Conservation (phyloP, 75 land plant species). For the Pinus albicaulis region DNA sequence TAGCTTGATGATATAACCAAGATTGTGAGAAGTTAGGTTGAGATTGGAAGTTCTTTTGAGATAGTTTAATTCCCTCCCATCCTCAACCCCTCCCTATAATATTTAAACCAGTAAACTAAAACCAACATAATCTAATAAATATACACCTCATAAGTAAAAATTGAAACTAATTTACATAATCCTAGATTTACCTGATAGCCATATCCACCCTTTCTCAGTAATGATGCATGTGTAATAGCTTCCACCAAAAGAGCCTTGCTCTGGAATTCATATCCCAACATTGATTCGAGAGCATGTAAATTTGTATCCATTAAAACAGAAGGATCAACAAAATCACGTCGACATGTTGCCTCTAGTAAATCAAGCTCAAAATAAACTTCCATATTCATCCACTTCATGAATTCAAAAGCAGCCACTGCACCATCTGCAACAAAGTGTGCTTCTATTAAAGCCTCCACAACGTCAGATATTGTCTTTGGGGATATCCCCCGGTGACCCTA, state of each 20-base stretch:
- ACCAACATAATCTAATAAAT: no score
- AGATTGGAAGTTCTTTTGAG: no score
- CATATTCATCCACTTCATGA: slow-evolving; percentile 87
- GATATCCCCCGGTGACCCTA: slow-evolving; percentile 92
- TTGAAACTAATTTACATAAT: not conserved
- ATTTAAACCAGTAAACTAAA: no score
- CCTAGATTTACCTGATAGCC: slow-evolving; percentile 22
- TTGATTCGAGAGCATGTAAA: slow-evolving; percentile 17
- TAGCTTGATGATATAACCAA: no score
- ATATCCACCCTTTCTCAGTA: slow-evolving; percentile 17
- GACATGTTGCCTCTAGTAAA: slow-evolving; percentile 15
- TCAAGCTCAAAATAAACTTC: slow-evolving; percentile 40
- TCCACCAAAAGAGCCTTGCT: slow-evolving; percentile 39
- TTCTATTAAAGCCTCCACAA: slow-evolving; percentile 91
- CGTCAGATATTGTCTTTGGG: slow-evolving; percentile 92
- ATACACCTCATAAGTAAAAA: no score
- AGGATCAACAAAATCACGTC: slow-evolving; percentile 17
- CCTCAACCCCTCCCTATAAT: no score
- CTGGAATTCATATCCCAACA: slow-evolving; percentile 30
- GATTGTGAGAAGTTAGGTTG: no score
- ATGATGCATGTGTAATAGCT: slow-evolving; percentile 49
- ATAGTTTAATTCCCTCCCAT: no score
- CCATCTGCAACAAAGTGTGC: slow-evolving; percentile 76
- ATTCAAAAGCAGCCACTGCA: slow-evolving; percentile 44
- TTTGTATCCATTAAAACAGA: slow-evolving; percentile 8